Base-by-base conservation (phyloP, 129 eudicot species). In the Scalesia atractyloides region DNA sequence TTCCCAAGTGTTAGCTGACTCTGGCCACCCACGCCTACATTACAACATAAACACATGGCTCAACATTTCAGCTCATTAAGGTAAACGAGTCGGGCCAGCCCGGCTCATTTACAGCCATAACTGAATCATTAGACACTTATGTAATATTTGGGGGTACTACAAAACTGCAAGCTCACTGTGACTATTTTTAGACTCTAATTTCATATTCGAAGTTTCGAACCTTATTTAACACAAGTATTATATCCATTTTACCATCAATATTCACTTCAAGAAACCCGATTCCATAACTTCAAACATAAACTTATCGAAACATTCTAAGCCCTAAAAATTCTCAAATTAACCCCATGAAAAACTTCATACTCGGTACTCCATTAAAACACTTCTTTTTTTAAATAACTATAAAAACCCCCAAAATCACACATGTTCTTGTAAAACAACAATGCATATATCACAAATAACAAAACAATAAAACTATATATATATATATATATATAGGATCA, bases 11-110 rank as follows among this genome's bases (percentile, higher is more conserved):
- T 95, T 95, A 0, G 85, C 84, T 4, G 89, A 81, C 79, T 95
- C 99, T 14, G 99, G 92, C 97, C 97, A 95, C 58, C 88, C 99
- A n/a, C 90, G 94, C 99, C 99, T 95, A 70, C 72, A 81, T 48
- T 69, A 56, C 26, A 77, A 22, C 39, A 70, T 56, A 80, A 62
- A 70, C 75, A 72, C 53, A 66, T 68, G 14, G 46, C 46, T 41
- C 46, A 41, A 41, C 46, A 41, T 41, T 41, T 41, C 46, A 41
- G 46, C 46, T 41, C 10, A 1, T 41, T 7, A 41, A 41, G 10
- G 10, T 9, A 41, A 41, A 41, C 12, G 10, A 41, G 10, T 1
- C 10, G 2, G 2, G 46, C 46, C 46, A 7, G 46, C 46, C 8
- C 46, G 46, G 46, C 46, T 41, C 46, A 2, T 41, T 41, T 41